Evolutionary conservation across 768 basidiomycete species (phyloP), one percentile per base, ranked within the genome.

Genomic region (Kwoniella newhampshirensis): DNA sequence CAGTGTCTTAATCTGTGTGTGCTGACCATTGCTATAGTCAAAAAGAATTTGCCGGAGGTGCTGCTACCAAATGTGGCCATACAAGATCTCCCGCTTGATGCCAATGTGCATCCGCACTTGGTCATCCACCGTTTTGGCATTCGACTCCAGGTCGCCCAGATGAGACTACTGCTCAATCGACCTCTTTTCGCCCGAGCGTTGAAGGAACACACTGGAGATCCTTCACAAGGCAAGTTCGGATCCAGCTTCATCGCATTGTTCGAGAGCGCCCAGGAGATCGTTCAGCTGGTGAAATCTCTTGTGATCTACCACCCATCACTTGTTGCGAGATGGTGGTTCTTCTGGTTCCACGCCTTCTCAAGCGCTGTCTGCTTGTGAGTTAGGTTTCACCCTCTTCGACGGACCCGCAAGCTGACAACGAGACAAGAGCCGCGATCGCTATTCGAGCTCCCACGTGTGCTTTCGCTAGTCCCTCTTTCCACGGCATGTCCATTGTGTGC

Each of bases 301-400:
- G 64, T 76, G 20, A 65, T 76, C 15, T 76, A 73, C 50, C 75
- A 75, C 45, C 75, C 71, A 18, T 64, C 64, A 8, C 43, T 76
- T 27, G 61, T 75, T 2, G 68, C 73, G 4, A 50, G 75, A 36
- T 73, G 63, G 66, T 73, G 62, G 67, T 64, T 67, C 58, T 65
- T 66, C 56, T 68, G 66, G 68, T 71, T 74, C 49, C 75, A 76
- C 43, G 69, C 70, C 2, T 74, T 71, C 48, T 60, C 59, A 12
- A 64, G 73, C 20, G 71, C 73, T 23, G 71, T 74, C 37, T 76
- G 75, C 53, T 50, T 74, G 66, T 74, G 57, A 65, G 75, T 55
- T 5, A 23, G 21, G 12, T n/a, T 18, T 11, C 17, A 1, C 25
- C 7, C 18, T 21, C 13, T 25, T 11, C 15, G 17, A 41, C 8